Base-by-base conservation (phyloP, 768 basidiomycete species). In the Thelephora aurantiotincta region DNA sequence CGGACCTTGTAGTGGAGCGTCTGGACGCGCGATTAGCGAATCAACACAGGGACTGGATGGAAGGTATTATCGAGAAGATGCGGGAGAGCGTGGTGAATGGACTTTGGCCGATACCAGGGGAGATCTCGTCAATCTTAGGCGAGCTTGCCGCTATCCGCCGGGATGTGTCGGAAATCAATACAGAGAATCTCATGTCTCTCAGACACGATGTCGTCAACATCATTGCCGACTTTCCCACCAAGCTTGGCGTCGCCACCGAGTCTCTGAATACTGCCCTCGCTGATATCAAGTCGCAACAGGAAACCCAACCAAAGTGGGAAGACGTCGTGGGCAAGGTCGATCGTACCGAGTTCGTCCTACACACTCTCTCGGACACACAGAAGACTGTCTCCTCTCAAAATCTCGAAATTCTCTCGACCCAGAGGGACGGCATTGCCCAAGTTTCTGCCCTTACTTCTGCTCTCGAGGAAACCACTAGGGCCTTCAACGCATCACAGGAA, bases 1-100 rank as follows among this genome's bases (percentile, higher is more conserved):
- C 88, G 2, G 88, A 89, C 58, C 74, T 90, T 23, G 88, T 91
- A 1, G 83, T 91, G 6, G 88, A 88, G 58, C 77, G 88, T 22
- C 69, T 91, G 11, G 83, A 89, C 55, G 82, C 87, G 11, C 77
- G 86, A 16, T 70, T 91, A 43, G 74, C 84, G 34, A 79, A 86
- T 22, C 26, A 30, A 9, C 26, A 30, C 9, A 73, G 87, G 7
- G 87, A 90, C 60, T 78, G 80, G 57, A 63, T 77, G 14, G 82
- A 86, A 35, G 62, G 64, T 3, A 60, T 87, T 41, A 68, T 75
- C 1, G 58, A 62, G 22, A 80, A 69, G 52, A 69, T 89, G 5
- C 61, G 67, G 1, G 78, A 83, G 43, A 64, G 70, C 33, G 62
- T 87, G 0, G 63, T 67, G 2, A 64, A 60, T 19, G 57, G 70